Conservation (phyloP, 2,329 filamentous ascomycete genomes). For the Septoria linicola region DNA sequence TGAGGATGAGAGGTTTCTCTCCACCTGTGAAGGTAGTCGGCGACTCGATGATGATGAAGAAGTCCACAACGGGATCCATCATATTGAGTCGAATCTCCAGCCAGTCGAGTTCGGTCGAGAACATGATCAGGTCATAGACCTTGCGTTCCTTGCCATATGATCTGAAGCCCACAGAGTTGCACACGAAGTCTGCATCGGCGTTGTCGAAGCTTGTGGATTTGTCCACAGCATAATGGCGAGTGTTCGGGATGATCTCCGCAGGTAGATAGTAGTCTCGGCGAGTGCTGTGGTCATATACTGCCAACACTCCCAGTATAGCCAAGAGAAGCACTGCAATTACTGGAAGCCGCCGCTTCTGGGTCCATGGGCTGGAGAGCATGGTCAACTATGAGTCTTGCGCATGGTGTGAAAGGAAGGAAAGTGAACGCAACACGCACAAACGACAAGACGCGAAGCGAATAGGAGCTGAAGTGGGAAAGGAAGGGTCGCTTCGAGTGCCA, state of each 20-base stretch:
- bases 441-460: neutral
- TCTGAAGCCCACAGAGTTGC: slow-evolving; percentile 9
- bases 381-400: neutral
- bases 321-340: slow-evolving; percentile 3
- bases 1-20: slow-evolving; percentile 55
- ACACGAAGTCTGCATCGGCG: slow-evolving; percentile 13
- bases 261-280: slow-evolving; percentile 9
- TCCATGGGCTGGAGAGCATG: slow-evolving; percentile 7
- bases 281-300: slow-evolving; percentile 1
- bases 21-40: slow-evolving; percentile 57
- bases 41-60: slow-evolving; percentile 64
- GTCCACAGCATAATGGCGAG: slow-evolving; percentile 4
- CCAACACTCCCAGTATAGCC: neutral
- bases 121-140: slow-evolving; percentile 62
- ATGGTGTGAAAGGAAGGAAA: neutral
- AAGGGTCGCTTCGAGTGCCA: slow-evolving; percentile 1
- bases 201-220: neutral
- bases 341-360: slow-evolving; percentile 6
- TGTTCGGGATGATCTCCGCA: slow-evolving; percentile 1
- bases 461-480: slow-evolving; percentile 8
- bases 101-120: slow-evolving; percentile 65
- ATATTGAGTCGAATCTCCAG: slow-evolving; percentile 63
- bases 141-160: slow-evolving; percentile 39
- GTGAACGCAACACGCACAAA: neutral
- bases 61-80: slow-evolving; percentile 59